phyloP scores from a whole-genome alignment of 805 yeast species.

The Brettanomyces bruxellensis region DNA sequence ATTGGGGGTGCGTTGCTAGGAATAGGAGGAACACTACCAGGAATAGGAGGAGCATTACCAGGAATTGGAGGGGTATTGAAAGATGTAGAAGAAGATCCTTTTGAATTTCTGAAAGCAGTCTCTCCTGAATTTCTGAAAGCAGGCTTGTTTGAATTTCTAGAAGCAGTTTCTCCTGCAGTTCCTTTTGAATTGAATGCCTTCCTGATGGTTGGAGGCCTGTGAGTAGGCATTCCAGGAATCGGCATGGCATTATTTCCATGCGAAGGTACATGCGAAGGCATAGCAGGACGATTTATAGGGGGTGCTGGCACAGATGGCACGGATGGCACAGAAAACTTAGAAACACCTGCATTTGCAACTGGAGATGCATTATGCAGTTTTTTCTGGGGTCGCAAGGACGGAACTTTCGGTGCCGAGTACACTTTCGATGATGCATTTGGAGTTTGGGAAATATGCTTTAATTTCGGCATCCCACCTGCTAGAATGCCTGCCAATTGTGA shows the following conservation, averaged over 20 bases:
- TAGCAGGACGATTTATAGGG: not conserved
- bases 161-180: not conserved
- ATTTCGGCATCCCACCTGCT: constrained; percentile 75
- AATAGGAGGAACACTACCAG: not conserved
- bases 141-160: not conserved
- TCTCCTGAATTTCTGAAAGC: no score
- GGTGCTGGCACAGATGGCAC: constrained; percentile 1
- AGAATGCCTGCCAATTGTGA: constrained; percentile 60
- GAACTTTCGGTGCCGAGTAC: constrained; percentile 8
- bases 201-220: not conserved
- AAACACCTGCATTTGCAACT: no score
- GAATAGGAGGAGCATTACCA: not conserved
- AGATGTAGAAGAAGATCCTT: not conserved
- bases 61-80: not conserved
- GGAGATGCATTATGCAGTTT: not conserved
- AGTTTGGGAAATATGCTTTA: constrained; percentile 34
- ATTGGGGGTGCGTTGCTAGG: not conserved
- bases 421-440: constrained; percentile 10
- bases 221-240: not conserved
- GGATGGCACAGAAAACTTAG: constrained; percentile 3
- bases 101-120: not conserved
- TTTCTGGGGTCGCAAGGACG: not conserved
- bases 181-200: not conserved
- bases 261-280: no score
- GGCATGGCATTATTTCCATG: no score